Conservation (phyloP, 208 protist genomes). For the Crithidia bombi region DNA sequence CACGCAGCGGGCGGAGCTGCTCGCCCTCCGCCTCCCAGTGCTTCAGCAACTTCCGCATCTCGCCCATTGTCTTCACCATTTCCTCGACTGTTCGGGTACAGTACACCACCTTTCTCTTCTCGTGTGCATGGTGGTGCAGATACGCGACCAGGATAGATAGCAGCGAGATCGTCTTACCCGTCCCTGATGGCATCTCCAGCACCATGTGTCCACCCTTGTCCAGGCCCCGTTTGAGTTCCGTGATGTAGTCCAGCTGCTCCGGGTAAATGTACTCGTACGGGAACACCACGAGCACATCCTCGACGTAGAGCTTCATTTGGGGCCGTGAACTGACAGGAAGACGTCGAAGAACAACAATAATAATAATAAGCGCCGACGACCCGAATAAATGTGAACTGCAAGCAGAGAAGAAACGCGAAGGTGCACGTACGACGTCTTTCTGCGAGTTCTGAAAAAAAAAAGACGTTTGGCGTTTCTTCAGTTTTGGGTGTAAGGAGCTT, state of each 20-base stretch:
- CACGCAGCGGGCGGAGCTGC: slow-evolving; percentile 61
- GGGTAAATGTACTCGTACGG: slow-evolving; percentile 99
- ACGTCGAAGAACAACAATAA: slow-evolving; percentile 11
- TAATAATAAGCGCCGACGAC: not conserved
- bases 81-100: slow-evolving; percentile 99
- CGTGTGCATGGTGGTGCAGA: slow-evolving; percentile 90
- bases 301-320: slow-evolving; percentile 95
- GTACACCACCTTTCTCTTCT: slow-evolving; percentile 98
- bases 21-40: slow-evolving; percentile 72
- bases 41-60: slow-evolving; percentile 90
- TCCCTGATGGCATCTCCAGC: slow-evolving; percentile 99
- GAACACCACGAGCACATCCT: slow-evolving; percentile 97
- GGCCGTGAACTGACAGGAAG: not conserved
- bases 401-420: no score
- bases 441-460: no score
- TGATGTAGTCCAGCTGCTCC: slow-evolving; percentile 99
- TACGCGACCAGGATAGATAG: slow-evolving; percentile 97
- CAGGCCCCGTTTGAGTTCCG: slow-evolving; percentile 95
- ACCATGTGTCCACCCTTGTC: slow-evolving; percentile 95
- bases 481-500: no score
- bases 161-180: slow-evolving; percentile 99
- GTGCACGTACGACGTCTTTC: no score
- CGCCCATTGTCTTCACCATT: slow-evolving; percentile 98
- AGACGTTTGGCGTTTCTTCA: no score
- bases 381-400: no score